Conservation (phyloP, 2,329 filamentous ascomycete species). For the Penicillium sp. region DNA sequence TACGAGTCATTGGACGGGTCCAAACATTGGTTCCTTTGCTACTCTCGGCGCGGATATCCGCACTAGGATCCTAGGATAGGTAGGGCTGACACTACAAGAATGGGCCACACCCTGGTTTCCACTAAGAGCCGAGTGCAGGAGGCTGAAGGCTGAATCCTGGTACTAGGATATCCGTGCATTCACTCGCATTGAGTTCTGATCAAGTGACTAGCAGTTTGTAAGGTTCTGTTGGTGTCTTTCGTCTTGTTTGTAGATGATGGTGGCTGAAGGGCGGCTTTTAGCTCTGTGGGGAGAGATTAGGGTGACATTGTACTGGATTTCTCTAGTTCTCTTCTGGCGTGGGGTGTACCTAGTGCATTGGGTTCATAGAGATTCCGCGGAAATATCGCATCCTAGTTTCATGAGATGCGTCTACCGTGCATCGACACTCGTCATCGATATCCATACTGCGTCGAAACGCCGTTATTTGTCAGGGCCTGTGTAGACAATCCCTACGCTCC, state of each 20-base stretch:
- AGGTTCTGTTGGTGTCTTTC: not conserved
- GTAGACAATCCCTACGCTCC: not conserved
- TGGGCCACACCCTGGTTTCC: not conserved
- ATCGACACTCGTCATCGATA: not conserved
- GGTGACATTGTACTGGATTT: not conserved
- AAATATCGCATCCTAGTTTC: not conserved
- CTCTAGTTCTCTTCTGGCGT: not conserved
- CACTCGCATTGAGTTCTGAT: constrained; percentile 10
- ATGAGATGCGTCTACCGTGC: not conserved
- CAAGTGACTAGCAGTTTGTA: not conserved
- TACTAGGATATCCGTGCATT: constrained; percentile 10
- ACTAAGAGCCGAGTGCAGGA: constrained; percentile 6
- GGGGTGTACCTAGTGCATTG: not conserved
- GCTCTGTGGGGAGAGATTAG: not conserved
- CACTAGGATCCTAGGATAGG: not conserved
- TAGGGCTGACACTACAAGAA: not conserved
- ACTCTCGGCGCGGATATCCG: not conserved
- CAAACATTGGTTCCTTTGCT: not conserved
- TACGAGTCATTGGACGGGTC: not conserved
- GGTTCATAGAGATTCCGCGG: not conserved
- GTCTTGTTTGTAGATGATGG: not conserved
- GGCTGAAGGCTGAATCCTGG: constrained; percentile 1
- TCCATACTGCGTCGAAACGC: not conserved
- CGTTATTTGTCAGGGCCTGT: not conserved
- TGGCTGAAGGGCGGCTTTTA: not conserved